A percentile compares a stretch with the other conserved stretches of the same genome.
Evolutionary conservation across 2,329 filamentous ascomycete genomes (phyloP).

Genomic region (Emergomyces orientalis): DNA sequence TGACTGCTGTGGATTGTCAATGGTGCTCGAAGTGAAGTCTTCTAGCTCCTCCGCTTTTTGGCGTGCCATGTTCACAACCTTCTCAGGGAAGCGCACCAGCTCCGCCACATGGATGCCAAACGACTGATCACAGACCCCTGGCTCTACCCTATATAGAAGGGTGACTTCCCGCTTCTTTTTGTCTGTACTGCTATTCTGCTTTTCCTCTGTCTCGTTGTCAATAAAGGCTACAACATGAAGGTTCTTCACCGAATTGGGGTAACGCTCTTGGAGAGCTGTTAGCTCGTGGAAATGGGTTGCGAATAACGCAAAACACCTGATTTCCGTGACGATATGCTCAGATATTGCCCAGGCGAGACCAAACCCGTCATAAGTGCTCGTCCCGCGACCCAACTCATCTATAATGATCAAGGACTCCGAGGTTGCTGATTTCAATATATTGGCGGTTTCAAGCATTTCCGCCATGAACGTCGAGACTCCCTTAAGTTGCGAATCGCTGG

Average conservation of each 20-base stretch:
- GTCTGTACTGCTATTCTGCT: conserved; percentile 37
- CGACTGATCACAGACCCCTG: conserved; percentile 90
- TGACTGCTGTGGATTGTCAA: conserved; percentile 36
- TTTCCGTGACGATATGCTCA: conserved; percentile 92
- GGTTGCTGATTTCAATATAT: conserved; percentile 94
- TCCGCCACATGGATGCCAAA: conserved; percentile 98
- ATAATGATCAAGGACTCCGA: conserved; percentile 96
- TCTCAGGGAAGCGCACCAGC: conserved; percentile 88
- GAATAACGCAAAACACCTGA: conserved; percentile 88
- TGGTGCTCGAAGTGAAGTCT: conserved; percentile 55
- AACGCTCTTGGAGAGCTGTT: conserved; percentile 77
- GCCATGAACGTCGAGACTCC: conserved; percentile 99
- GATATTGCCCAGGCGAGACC: conserved; percentile 98
- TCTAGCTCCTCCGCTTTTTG: conserved; percentile 96
- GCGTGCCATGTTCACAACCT: conserved; percentile 98
- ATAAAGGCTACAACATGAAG: conserved; percentile 96
- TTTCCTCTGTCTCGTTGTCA: conserved; percentile 43
- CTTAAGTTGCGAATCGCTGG: conserved; percentile 92
- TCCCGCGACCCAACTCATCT: conserved; percentile 91
- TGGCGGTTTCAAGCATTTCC: conserved; percentile 97
- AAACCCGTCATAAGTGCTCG: conserved; percentile 96
- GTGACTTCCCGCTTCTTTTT: conserved; percentile 72
- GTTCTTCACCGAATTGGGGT: conserved; percentile 74
- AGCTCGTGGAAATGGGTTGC: conserved; percentile 98
- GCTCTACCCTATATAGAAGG: conserved; percentile 90